Evolutionary conservation across 2,329 filamentous ascomycete species (phyloP).

Genomic region (Neoascochyta sp.): DNA sequence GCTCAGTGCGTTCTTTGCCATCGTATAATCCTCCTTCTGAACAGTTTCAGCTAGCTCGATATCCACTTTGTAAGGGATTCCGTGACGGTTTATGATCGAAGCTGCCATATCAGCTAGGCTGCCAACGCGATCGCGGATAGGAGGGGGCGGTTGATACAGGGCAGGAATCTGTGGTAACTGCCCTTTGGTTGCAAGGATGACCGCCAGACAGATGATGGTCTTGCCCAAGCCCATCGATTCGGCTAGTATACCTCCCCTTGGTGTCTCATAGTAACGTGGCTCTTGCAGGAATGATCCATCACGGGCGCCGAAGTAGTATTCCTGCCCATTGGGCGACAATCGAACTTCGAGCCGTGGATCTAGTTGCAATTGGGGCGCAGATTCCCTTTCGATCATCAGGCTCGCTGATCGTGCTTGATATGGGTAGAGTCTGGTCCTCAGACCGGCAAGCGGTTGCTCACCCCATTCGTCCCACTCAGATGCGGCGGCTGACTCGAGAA

Average conservation of each 20-base stretch:
- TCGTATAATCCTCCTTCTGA: conserved; percentile 37
- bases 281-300: conserved; percentile 60
- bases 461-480: conserved; percentile 31
- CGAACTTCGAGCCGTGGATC: conserved; percentile 69
- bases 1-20: conserved; percentile 40
- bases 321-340: conserved; percentile 56
- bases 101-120: conserved; percentile 74
- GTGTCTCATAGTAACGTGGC: conserved; percentile 69
- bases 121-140: conserved; percentile 50
- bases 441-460: conserved; percentile 47
- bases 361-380: conserved; percentile 58
- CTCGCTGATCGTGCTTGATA: conserved; percentile 80
- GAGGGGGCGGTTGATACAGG: conserved; percentile 49
- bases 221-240: conserved; percentile 81
- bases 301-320: conserved; percentile 69
- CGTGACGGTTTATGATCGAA: conserved; percentile 61
- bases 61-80: conserved; percentile 66
- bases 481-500: conserved; percentile 45
- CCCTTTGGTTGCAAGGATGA: conserved; percentile 69
- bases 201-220: conserved; percentile 74
- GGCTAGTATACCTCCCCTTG: conserved; percentile 71
- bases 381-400: conserved; percentile 79
- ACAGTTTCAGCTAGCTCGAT: conserved; percentile 54
- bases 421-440: conserved; percentile 64
- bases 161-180: conserved; percentile 65